Evolutionary conservation across 257 asterid genomes (phyloP).

Genomic region (Solanum paucissectum): DNA sequence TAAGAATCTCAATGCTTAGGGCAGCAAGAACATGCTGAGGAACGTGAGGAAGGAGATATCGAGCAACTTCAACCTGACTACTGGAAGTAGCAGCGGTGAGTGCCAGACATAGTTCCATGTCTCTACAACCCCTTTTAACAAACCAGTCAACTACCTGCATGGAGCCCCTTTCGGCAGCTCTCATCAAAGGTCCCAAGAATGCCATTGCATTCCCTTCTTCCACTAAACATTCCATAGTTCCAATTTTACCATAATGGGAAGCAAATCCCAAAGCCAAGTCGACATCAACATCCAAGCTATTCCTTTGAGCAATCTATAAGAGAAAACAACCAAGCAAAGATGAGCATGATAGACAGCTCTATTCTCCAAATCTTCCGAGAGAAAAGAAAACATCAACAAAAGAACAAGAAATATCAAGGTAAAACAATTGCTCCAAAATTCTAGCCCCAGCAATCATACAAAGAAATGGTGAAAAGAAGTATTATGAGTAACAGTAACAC

Average conservation of each 20-base stretch:
- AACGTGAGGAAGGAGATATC: slow-evolving; percentile 90
- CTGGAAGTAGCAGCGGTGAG: slow-evolving; percentile 95
- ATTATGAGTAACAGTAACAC: background rate
- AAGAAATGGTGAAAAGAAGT: background rate
- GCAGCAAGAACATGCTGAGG: slow-evolving; percentile 92
- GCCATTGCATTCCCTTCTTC: slow-evolving; percentile 95
- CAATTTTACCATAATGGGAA: slow-evolving; percentile 84
- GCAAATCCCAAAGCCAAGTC: slow-evolving; percentile 96
- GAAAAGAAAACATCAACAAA: background rate
- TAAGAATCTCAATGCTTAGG: slow-evolving; percentile 81
- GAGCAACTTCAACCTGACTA: slow-evolving; percentile 72
- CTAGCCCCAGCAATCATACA: background rate
- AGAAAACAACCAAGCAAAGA: background rate
- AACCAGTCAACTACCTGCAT: slow-evolving; percentile 92
- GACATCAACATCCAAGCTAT: slow-evolving; percentile 96
- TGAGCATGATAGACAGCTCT: background rate
- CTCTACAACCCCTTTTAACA: slow-evolving; percentile 80
- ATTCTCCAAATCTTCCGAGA: background rate
- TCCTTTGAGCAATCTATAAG: slow-evolving; percentile 87
- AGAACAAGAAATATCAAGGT: background rate
- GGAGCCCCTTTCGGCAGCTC: slow-evolving; percentile 97
- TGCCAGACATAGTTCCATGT: slow-evolving; percentile 97
- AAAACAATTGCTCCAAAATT: background rate
- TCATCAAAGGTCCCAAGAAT: slow-evolving; percentile 91
- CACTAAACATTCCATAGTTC: slow-evolving; percentile 91